phyloP scores from a whole-genome alignment of 2,329 filamentous ascomycete genomes.

The Lithohypha guttulata region DNA sequence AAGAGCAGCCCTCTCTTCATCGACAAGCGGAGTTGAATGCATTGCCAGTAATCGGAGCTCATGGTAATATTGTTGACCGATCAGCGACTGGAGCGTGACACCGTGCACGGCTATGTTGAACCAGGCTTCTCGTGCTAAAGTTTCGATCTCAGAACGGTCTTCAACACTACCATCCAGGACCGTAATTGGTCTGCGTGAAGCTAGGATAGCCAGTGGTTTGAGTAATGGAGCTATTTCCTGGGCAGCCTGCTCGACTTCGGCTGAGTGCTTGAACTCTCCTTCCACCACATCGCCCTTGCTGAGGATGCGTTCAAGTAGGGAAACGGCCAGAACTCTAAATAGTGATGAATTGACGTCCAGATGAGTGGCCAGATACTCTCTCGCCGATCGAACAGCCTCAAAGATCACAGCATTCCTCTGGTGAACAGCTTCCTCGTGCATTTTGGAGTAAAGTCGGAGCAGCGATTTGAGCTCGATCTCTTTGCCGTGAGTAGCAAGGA shows the following conservation, averaged over 20 bases:
- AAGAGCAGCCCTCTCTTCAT: slow-evolving; percentile 78
- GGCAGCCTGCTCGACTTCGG: slow-evolving; percentile 71
- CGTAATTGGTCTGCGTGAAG: slow-evolving; percentile 46
- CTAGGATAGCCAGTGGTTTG: slow-evolving; percentile 74
- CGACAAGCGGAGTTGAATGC: slow-evolving; percentile 75
- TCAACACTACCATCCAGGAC: slow-evolving; percentile 24
- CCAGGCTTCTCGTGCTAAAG: slow-evolving; percentile 81
- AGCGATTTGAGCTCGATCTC: slow-evolving; percentile 74
- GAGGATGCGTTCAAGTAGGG: slow-evolving; percentile 76
- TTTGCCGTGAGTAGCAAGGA: slow-evolving; percentile 65
- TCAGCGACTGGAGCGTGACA: slow-evolving; percentile 63
- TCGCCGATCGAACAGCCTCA: slow-evolving; percentile 66
- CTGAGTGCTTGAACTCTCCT: slow-evolving; percentile 59
- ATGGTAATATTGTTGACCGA: slow-evolving; percentile 59
- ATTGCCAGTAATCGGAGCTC: slow-evolving; percentile 78
- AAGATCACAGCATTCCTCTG: slow-evolving; percentile 58
- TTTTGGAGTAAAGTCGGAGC: slow-evolving; percentile 68
- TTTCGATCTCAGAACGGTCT: slow-evolving; percentile 58
- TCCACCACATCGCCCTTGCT: slow-evolving; percentile 81
- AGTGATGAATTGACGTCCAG: slow-evolving; percentile 56
- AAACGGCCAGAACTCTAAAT: slow-evolving; percentile 71
- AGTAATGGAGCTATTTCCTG: slow-evolving; percentile 81
- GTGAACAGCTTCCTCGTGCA: slow-evolving; percentile 61
- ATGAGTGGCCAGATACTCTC: slow-evolving; percentile 67
- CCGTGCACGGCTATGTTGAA: slow-evolving; percentile 96